Evolutionary conservation across 139 green algal species (phyloP).

Genomic region (Pleodorina starrii): DNA sequence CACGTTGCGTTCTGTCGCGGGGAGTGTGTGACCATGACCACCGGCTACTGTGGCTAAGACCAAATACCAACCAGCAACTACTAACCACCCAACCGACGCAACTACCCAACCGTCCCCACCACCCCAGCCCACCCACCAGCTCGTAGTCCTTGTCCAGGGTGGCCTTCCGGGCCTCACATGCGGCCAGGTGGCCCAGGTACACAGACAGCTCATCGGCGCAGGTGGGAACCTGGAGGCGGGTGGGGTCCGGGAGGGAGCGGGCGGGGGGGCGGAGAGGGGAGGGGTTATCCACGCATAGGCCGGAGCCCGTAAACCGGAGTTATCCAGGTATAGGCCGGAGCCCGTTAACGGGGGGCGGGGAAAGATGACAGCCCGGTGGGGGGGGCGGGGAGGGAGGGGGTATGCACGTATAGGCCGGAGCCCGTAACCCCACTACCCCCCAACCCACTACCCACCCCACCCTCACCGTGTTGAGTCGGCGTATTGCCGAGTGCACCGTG

Average conservation of each 20-base stretch:
- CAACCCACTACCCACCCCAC: neutral
- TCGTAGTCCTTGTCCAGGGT: slow-evolving; percentile 65
- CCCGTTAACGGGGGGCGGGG: too few relatives aligned
- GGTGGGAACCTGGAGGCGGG: slow-evolving; percentile 51
- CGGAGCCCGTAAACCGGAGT: neutral
- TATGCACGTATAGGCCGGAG: neutral
- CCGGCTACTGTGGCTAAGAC: too few relatives aligned
- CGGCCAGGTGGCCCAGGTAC: slow-evolving; percentile 65
- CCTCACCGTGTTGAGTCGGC: slow-evolving; percentile 1
- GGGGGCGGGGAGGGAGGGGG: neutral
- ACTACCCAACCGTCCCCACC: too few relatives aligned
- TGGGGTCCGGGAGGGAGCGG: slow-evolving; percentile 56
- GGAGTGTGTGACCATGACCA: too few relatives aligned
- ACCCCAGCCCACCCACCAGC: slow-evolving; percentile 53
- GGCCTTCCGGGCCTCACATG: slow-evolving; percentile 61
- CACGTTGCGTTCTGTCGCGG: too few relatives aligned
- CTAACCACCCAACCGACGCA: too few relatives aligned
- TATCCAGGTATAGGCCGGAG: neutral
- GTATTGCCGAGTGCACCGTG: slow-evolving; percentile 41
- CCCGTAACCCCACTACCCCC: neutral
- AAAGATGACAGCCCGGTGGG: too few relatives aligned
- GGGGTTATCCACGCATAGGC: neutral
- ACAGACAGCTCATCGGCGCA: slow-evolving; percentile 77
- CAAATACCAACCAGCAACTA: too few relatives aligned
- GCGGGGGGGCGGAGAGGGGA: neutral